These are phyloP conservation scores for Coniochaeta ligniaria DNA, from an alignment of 2,329 filamentous ascomycete genomes.

Conservation along the genomic window DNA sequence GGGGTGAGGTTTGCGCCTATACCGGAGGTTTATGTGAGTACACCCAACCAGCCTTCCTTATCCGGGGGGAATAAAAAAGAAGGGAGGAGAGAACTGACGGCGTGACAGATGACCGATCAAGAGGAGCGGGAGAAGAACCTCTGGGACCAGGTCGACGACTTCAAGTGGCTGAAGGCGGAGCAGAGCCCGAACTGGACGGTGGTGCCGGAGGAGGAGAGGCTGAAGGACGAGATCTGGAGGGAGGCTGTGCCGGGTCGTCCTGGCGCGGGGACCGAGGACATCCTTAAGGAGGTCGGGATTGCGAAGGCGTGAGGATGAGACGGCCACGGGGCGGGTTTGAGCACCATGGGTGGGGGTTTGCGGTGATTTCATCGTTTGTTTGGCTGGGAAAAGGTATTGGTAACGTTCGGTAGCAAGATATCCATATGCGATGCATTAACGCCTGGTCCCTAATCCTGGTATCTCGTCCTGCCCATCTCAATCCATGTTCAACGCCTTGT, in stretches of 20 bases:
- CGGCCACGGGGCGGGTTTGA: background rate
- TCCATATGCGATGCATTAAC: background rate
- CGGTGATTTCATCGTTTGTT: background rate
- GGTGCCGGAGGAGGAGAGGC: conserved; percentile 50
- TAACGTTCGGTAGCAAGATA: background rate
- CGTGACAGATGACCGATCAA: conserved; percentile 15
- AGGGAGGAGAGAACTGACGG: conserved; percentile 4
- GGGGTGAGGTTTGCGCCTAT: conserved; percentile 73
- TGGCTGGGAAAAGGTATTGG: background rate
- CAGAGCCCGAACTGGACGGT: conserved; percentile 84
- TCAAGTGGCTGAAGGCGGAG: conserved; percentile 89
- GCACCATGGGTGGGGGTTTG: conserved; percentile 5
- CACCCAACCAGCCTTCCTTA: background rate
- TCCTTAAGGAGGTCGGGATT: conserved; percentile 46
- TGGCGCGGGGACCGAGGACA: conserved; percentile 56
- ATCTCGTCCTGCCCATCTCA: background rate
- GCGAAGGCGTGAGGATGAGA: background rate
- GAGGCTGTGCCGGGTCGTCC: conserved; percentile 58
- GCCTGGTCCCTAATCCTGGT: background rate
- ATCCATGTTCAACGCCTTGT: background rate
- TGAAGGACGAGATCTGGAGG: conserved; percentile 61
- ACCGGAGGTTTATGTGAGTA: conserved; percentile 62
- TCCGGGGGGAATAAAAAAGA: background rate
- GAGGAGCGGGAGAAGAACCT: conserved; percentile 46
- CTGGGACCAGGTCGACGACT: conserved; percentile 92